These are phyloP conservation scores for Luvunga scandens DNA, from an alignment of 345 rosid genomes.

Conservation along the genomic window DNA sequence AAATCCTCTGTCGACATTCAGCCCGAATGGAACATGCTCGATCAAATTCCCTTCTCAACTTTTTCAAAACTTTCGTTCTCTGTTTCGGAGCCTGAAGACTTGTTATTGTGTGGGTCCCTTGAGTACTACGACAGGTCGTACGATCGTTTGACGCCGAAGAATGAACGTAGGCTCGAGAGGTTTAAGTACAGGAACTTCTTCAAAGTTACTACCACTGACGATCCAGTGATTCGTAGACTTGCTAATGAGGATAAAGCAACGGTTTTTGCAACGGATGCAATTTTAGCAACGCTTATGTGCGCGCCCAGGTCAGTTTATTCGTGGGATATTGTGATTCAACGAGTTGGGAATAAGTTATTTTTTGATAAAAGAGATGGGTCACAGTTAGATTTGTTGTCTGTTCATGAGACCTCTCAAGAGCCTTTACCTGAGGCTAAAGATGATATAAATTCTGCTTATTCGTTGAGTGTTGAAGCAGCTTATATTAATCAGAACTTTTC, in stretches of 20 bases:
- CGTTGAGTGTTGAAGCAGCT: conserved; percentile 86
- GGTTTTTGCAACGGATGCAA: conserved; percentile 84
- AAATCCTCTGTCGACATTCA: conserved; percentile 93
- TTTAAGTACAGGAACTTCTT: conserved; percentile 86
- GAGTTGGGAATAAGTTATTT: conserved; percentile 89
- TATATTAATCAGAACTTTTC: conserved; percentile 83
- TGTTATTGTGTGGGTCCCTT: conserved; percentile 72
- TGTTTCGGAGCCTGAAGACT: conserved; percentile 81
- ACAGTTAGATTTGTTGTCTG: conserved; percentile 84
- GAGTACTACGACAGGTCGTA: conserved; percentile 68
- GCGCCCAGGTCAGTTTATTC: conserved; percentile 94
- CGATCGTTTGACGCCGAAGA: conserved; percentile 79
- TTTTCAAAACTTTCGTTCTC: conserved; percentile 80
- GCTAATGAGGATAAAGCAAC: conserved; percentile 95
- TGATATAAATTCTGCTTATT: conserved; percentile 77
- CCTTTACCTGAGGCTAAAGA: conserved; percentile 86
- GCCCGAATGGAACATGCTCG: conserved; percentile 98
- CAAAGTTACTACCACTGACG: conserved; percentile 93
- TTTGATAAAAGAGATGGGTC: conserved; percentile 92
- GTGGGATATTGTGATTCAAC: conserved; percentile 90
- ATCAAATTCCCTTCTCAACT: conserved; percentile 88
- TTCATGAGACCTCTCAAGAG: conserved; percentile 92
- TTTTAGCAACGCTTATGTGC: conserved; percentile 82
- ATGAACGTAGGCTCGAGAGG: conserved; percentile 81
- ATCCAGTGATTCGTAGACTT: conserved; percentile 76